phyloP scores from a whole-genome alignment of 805 yeast species.

The Tetrapisispora phaffii region DNA sequence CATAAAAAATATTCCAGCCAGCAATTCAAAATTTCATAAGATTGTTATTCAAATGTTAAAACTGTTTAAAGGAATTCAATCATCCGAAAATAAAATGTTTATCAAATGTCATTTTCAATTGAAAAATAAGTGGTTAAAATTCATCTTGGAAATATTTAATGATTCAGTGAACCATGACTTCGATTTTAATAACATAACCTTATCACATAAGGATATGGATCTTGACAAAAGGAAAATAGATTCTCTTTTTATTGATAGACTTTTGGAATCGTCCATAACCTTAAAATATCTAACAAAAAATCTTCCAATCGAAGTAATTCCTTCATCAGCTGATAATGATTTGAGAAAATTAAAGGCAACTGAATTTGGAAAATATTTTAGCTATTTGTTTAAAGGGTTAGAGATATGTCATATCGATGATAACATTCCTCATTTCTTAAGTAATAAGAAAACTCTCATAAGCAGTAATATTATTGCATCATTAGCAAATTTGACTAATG shows the following conservation, averaged over 20 bases:
- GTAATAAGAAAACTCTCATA: slow-evolving; percentile 44
- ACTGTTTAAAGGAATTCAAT: slow-evolving; percentile 17
- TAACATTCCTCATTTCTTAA: slow-evolving; percentile 26
- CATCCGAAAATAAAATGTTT: slow-evolving; percentile 16
- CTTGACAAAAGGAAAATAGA: slow-evolving; percentile 33
- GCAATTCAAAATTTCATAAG: slow-evolving; percentile 15
- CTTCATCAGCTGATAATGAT: slow-evolving; percentile 41
- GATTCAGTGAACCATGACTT: slow-evolving; percentile 35
- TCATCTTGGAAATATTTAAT: slow-evolving; percentile 43
- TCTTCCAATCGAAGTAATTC: slow-evolving; percentile 48
- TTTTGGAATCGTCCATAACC: slow-evolving; percentile 49
- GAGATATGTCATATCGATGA: slow-evolving; percentile 28
- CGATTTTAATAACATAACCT: slow-evolving; percentile 18
- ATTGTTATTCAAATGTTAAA: slow-evolving; percentile 23
- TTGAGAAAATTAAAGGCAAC: slow-evolving; percentile 43
- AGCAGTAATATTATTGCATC: slow-evolving; percentile 53
- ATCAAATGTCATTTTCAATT: slow-evolving; percentile 35
- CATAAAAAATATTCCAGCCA: slow-evolving; percentile 11
- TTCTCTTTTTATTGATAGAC: slow-evolving; percentile 43
- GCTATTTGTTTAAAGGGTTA: slow-evolving; percentile 39
- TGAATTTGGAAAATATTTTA: slow-evolving; percentile 61
- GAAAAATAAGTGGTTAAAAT: slow-evolving; percentile 39
- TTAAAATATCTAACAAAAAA: slow-evolving; percentile 44
- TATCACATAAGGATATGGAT: slow-evolving; percentile 26
- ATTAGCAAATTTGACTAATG: slow-evolving; percentile 56